Percentiles rank a stretch among this genome's conserved stretches.
Evolutionary conservation across 2,329 filamentous ascomycete species (phyloP).

Genomic region (Penicillium vulpinum): DNA sequence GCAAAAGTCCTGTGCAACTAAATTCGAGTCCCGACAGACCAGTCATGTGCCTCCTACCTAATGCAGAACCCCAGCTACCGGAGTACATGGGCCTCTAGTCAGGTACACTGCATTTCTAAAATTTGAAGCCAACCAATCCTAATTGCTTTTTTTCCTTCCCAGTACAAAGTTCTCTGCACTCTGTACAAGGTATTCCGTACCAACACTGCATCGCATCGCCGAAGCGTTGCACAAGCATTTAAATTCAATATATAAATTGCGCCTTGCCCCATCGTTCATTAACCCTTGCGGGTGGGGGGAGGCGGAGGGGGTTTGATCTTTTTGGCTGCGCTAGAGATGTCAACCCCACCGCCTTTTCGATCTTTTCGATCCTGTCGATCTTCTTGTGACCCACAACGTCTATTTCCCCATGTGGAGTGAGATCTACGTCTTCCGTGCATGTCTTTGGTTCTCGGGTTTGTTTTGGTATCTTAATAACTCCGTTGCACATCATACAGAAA

Average conservation of each 20-base stretch:
- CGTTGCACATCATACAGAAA: too few relatives aligned
- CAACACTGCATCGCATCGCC: not conserved
- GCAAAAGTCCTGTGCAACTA: not conserved
- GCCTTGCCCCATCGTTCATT: not conserved
- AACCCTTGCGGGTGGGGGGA: too few relatives aligned
- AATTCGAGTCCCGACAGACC: not conserved
- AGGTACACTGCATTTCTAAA: not conserved
- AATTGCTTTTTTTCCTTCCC: not conserved
- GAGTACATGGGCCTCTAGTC: not conserved
- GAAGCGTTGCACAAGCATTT: not conserved
- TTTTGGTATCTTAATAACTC: not conserved
- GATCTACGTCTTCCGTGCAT: not conserved
- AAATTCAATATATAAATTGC: not conserved
- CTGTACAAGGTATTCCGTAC: too few relatives aligned
- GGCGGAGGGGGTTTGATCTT: not conserved
- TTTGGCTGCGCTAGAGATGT: conserved; percentile 4
- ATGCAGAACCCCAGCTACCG: not conserved
- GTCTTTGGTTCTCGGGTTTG: not conserved
- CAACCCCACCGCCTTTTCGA: not conserved
- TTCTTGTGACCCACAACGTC: not conserved
- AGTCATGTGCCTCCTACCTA: not conserved
- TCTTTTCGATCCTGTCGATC: not conserved
- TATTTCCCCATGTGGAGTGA: not conserved
- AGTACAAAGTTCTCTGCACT: not conserved
- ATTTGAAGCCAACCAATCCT: not conserved